A percentile compares a stretch with the other conserved stretches of the same genome.
These are phyloP conservation scores for Sherardia arvensis DNA, from an alignment of 257 asterid species.

Conservation along the genomic window DNA sequence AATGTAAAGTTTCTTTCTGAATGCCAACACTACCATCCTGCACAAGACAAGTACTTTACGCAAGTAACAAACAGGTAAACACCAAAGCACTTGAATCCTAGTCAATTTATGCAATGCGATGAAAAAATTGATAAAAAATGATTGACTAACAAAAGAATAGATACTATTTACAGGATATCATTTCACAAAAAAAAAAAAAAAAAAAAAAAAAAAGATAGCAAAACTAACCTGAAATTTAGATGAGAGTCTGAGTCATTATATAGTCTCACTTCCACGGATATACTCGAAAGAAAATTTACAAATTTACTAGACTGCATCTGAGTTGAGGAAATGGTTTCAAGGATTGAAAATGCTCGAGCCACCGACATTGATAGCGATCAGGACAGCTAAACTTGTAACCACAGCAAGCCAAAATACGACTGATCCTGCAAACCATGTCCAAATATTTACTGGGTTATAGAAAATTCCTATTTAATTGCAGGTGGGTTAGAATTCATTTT, in stretches of 20 bases:
- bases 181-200: not conserved
- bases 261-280: not conserved
- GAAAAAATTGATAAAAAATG: not conserved
- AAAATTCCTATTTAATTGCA: not conserved
- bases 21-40: not conserved
- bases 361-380: constrained; percentile 62
- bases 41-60: not conserved
- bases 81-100: not conserved
- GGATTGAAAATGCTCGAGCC: constrained; percentile 83
- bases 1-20: not conserved
- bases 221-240: constrained; percentile 9
- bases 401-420: constrained; percentile 67
- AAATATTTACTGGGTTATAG: constrained; percentile 4
- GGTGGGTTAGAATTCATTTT: not conserved
- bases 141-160: not conserved
- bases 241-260: not conserved
- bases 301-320: constrained; percentile 1
- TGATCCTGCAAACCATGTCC: constrained; percentile 46
- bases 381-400: constrained; percentile 63
- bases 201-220: not conserved
- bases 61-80: not conserved
- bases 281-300: not conserved
- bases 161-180: not conserved
- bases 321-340: constrained; percentile 26
- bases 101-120: not conserved